These are phyloP conservation scores for Yarrowia phangngaensis DNA, from an alignment of 805 yeast genomes.

Conservation along the genomic window DNA sequence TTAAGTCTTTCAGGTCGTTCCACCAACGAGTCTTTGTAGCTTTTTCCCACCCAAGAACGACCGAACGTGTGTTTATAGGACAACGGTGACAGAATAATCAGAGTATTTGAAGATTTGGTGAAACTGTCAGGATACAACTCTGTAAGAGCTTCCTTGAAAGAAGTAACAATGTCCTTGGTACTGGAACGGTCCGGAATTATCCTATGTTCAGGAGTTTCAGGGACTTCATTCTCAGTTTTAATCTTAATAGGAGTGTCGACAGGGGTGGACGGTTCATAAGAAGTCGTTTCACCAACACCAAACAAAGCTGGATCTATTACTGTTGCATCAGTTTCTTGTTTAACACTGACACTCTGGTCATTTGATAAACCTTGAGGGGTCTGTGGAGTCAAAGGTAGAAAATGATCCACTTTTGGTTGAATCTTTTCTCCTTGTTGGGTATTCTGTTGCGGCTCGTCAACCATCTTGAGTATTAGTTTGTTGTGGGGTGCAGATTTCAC, in stretches of 20 bases:
- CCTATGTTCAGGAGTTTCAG: constrained; percentile 2
- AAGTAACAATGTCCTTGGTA: neutral
- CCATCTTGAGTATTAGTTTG: constrained; percentile 17
- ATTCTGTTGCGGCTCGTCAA: neutral
- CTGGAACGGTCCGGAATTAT: neutral
- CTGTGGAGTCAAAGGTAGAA: too few species aligned
- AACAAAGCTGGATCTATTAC: constrained; percentile 18
- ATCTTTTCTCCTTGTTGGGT: neutral
- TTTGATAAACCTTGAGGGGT: neutral
- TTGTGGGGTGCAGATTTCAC: constrained; percentile 22
- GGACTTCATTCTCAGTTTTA: neutral
- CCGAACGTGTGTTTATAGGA: constrained; percentile 70
- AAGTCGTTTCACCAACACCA: constrained; percentile 1
- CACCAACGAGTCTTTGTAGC: constrained; percentile 63
- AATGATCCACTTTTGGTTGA: too few species aligned
- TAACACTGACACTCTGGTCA: too few species aligned
- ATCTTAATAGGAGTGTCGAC: constrained; percentile 3
- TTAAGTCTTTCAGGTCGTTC: constrained; percentile 78
- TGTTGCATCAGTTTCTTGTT: constrained; percentile 6
- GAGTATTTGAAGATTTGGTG: constrained; percentile 38
- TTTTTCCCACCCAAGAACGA: constrained; percentile 69
- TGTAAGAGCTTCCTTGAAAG: constrained; percentile 2
- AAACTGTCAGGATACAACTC: constrained; percentile 1
- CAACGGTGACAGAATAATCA: constrained; percentile 63
- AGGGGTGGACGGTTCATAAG: neutral